Base-by-base conservation (phyloP, 2,329 filamentous ascomycete species). In the Orbilia ellipsospora region DNA sequence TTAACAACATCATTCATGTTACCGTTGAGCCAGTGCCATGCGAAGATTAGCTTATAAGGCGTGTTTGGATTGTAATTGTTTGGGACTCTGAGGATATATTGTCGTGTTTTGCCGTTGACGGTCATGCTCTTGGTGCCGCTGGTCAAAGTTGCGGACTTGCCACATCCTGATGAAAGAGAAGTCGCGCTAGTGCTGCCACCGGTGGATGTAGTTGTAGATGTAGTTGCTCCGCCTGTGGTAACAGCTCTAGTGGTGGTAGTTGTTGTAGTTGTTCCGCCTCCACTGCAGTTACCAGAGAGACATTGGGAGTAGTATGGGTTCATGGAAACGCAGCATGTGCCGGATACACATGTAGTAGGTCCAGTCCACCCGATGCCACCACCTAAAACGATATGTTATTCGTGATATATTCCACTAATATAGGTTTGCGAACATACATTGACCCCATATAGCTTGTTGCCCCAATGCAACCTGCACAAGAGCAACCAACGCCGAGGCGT, bases 21-120 rank as follows among this genome's bases (percentile, higher is more conserved):
- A 36, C 83, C 83, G 62, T 81, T 81, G 44, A 83, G 82, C 80
- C 81, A 82, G 79, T 86, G 84, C 55, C 82, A 79, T 20, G 80
- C 81, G 76, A 84, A 84, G 68, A 86, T 82, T 42, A 85, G 80
- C 45, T 81, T 81, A 78, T 85, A 82, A 0, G 81, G 80, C 23
- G 80, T 80, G 72, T 76, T 81, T 50, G 78, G 79, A 77, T 85
- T 80, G 78, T 85, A 85, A 78, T 82, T 81, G 20, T 80, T 78
- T 4, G 84, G 83, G 7, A 84, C 64, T 61, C 80, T 79, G 51
- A 85, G 78, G 77, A 82, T 82, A 79, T 83, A 85, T 74, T 82
- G 77, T 12, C 84, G 81, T 40, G 78, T 78, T 73, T 82, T 81
- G 73, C 81, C 81, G 67, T 83, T 82, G 61, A 85, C 80, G 8